Evolutionary conservation across 2,329 filamentous ascomycete species (phyloP), one percentile per base, ranked within the genome.

Genomic region (Chrysosporium queenslandicum): DNA sequence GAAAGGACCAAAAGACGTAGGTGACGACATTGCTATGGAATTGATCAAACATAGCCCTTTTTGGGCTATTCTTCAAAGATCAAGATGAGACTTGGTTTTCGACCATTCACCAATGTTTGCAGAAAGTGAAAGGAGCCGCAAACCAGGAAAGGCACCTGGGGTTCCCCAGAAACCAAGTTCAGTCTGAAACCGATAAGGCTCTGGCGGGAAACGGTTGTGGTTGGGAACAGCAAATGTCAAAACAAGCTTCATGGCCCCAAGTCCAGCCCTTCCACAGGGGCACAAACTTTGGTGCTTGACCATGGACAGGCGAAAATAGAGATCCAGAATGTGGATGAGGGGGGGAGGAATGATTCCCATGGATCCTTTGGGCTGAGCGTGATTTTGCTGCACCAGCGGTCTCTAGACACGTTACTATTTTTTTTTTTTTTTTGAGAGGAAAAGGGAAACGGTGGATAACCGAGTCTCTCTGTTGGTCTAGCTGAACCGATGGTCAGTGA

Each of bases 191-290:
- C 27, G 27, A 29, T 9, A 29, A 29, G 4, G 9, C 9, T 5
- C 9, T 29, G 27, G 27, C 27, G n/a, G 27, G 9, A 29, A 40
- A 18, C 16, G 16, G 37, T n/a, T n/a, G n/a, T n/a, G 20, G 37
- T 20, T 3, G 20, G 20, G 36, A 20, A 39, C 18, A 27, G 27
- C 12, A 16, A 25, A 27, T 45, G 41, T 45, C 41, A 45, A 45
- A 45, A 45, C 41, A 45, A 45, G 41, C 41, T 45, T 27, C 41
- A n/a, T 16, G 12, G 41, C 12, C 18, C 23, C 41, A 29, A 45
- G 41, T 45, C 41, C 41, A 45, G 41, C 12, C 8, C 41, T 45
- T 18, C 23, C 41, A 45, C 21, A 45, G 41, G 41, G 41, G 20
- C 16, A 16, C 16, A 27, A 45, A 23, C 27, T 45, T 45, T 45